Evolutionary conservation across 2,329 filamentous ascomycete species (phyloP).

Genomic region (Ambrosiella xylebori): DNA sequence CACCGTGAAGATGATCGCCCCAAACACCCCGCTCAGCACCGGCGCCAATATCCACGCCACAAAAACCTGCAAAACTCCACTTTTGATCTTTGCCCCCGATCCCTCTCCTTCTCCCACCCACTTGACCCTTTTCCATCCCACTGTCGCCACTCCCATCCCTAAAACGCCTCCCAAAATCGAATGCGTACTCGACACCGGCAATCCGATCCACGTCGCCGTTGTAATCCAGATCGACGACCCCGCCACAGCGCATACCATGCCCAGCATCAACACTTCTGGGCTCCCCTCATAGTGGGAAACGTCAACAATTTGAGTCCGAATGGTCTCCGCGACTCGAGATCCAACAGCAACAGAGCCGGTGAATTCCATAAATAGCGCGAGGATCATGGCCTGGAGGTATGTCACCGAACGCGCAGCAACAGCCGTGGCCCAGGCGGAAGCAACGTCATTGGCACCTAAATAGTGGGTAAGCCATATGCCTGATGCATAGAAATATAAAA

Average conservation of each 20-base stretch:
- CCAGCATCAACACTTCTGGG: conserved; percentile 32
- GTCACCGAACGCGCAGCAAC: conserved; percentile 29
- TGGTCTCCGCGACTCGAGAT: conserved; percentile 25
- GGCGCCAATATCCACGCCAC: conserved; percentile 24
- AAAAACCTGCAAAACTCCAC: conserved; percentile 24
- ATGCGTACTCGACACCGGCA: conserved; percentile 38
- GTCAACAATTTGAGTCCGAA: conserved; percentile 30
- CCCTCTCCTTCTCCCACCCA: conserved; percentile 19
- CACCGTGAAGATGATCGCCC: conserved; percentile 20
- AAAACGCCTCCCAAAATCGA: conserved; percentile 29
- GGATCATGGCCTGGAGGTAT: conserved; percentile 28
- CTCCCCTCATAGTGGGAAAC: conserved; percentile 25
- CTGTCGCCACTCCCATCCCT: conserved; percentile 21
- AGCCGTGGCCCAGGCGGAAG: conserved; percentile 30
- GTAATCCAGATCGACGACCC: conserved; percentile 35
- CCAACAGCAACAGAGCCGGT: conserved; percentile 25
- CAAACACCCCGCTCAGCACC: conserved; percentile 20
- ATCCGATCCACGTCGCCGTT: conserved; percentile 31
- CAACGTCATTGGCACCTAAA: conserved; percentile 31
- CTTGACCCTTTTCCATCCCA: conserved; percentile 22
- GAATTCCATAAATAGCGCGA: conserved; percentile 28
- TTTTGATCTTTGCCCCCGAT: background rate
- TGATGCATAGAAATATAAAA: too few species aligned
- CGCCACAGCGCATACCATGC: conserved; percentile 36
- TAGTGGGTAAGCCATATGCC: background rate